Conservation (phyloP, 2,329 filamentous ascomycete species). For the Amylocarpus encephaloides region DNA sequence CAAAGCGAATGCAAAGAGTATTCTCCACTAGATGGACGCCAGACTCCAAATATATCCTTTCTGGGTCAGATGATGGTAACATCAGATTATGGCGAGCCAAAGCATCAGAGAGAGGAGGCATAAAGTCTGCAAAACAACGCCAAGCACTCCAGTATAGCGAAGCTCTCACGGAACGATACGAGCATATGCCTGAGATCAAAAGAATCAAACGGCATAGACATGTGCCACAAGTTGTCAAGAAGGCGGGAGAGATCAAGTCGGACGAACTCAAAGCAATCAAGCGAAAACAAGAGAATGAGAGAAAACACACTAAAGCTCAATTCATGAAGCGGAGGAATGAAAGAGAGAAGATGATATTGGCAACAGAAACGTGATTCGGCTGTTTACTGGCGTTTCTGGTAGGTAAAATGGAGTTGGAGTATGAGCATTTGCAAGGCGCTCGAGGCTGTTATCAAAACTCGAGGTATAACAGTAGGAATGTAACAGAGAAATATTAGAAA, state of each 20-base stretch:
- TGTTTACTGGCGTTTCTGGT: constrained; percentile 4
- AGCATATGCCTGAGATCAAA: constrained; percentile 93
- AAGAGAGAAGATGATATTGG: constrained; percentile 88
- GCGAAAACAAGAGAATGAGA: constrained; percentile 86
- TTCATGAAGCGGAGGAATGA: constrained; percentile 67
- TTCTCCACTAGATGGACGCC: constrained; percentile 81
- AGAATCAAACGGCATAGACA: constrained; percentile 89
- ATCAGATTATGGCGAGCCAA: constrained; percentile 83
- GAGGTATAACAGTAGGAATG: constrained; percentile 8
- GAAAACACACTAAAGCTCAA: constrained; percentile 83
- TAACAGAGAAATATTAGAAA: background rate
- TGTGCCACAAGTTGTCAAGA: constrained; percentile 88
- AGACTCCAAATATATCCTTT: constrained; percentile 83
- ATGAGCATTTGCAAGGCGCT: constrained; percentile 15
- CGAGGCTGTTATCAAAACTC: background rate
- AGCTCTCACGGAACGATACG: constrained; percentile 73
- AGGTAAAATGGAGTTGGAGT: constrained; percentile 5
- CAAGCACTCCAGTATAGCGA: constrained; percentile 90
- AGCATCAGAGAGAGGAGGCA: constrained; percentile 73
- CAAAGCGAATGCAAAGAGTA: constrained; percentile 94
- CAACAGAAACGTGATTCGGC: constrained; percentile 32
- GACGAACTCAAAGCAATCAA: constrained; percentile 86
- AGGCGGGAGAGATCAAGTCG: constrained; percentile 88
- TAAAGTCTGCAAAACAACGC: constrained; percentile 79
- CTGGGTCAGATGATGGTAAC: constrained; percentile 91